These are phyloP conservation scores for Ceratocystiopsis sp. DNA, from an alignment of 2,329 filamentous ascomycete species.

Conservation along the genomic window DNA sequence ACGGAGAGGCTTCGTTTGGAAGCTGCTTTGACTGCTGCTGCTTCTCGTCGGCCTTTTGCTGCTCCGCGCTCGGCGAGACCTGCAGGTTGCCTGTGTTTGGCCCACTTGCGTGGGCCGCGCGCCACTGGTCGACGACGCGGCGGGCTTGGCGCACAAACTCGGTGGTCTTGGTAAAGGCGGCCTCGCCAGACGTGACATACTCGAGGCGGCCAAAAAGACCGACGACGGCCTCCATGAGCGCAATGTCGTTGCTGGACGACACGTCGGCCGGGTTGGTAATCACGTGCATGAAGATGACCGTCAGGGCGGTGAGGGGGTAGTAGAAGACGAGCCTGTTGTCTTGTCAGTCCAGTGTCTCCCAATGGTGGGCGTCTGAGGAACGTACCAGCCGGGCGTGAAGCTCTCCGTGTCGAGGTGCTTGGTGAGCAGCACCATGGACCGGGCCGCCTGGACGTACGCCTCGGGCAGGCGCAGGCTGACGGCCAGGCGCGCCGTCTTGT, in stretches of 20 bases:
- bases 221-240: slow-evolving; percentile 3
- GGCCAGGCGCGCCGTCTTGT: background rate
- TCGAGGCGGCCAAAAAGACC: slow-evolving; percentile 4
- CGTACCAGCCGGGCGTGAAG: slow-evolving; percentile 2
- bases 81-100: background rate
- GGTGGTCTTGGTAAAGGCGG: slow-evolving; percentile 3
- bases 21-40: no score
- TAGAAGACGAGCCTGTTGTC: slow-evolving; percentile 2
- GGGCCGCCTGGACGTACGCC: slow-evolving; percentile 1
- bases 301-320: slow-evolving; percentile 3
- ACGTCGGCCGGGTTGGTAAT: background rate
- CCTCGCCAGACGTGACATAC: slow-evolving; percentile 4
- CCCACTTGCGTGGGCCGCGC: background rate
- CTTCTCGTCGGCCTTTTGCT: background rate
- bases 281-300: slow-evolving; percentile 3
- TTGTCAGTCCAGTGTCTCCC: background rate
- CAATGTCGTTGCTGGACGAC: slow-evolving; percentile 2
- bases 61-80: no score
- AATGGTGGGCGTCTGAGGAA: background rate
- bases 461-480: background rate
- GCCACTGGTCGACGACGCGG: background rate
- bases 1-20: background rate
- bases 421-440: slow-evolving; percentile 2
- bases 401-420: slow-evolving; percentile 4
- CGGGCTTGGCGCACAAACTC: slow-evolving; percentile 5